Percentiles rank a stretch among this genome's conserved stretches.
These are phyloP conservation scores for Arachis hypogaea DNA, from an alignment of 306 rosid species.

Conservation along the genomic window DNA sequence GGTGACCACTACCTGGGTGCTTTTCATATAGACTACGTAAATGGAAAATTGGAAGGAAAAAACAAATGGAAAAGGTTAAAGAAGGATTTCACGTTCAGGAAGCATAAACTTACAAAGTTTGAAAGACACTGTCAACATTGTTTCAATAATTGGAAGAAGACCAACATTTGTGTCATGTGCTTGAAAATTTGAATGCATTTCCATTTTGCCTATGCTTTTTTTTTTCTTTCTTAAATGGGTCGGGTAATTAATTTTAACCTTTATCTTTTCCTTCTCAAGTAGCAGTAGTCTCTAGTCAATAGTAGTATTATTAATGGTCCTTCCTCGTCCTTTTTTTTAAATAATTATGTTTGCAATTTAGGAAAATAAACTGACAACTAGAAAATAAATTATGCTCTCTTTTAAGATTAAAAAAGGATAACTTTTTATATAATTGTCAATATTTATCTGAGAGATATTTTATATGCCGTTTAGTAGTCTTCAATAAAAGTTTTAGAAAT, in stretches of 20 bases:
- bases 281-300: too few relatives aligned
- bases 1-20: constrained; percentile 12
- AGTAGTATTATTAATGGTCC: too few relatives aligned
- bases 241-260: neutral
- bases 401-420: too few relatives aligned
- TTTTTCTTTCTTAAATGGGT: constrained; percentile 14
- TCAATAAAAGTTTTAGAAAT: too few relatives aligned
- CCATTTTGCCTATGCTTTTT: constrained; percentile 15
- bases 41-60: neutral
- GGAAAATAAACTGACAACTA: too few relatives aligned
- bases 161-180: constrained; percentile 24
- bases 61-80: neutral
- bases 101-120: constrained; percentile 8
- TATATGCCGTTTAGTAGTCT: too few relatives aligned
- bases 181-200: constrained; percentile 23
- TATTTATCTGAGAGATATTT: too few relatives aligned
- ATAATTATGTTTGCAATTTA: too few relatives aligned
- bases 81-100: constrained; percentile 18
- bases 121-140: neutral
- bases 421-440: too few relatives aligned
- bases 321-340: too few relatives aligned
- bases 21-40: constrained; percentile 22
- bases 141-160: constrained; percentile 30
- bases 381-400: too few relatives aligned
- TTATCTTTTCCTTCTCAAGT: too few relatives aligned